Conservation (phyloP, 2,329 filamentous ascomycete species). For the Aspergillus persii region DNA sequence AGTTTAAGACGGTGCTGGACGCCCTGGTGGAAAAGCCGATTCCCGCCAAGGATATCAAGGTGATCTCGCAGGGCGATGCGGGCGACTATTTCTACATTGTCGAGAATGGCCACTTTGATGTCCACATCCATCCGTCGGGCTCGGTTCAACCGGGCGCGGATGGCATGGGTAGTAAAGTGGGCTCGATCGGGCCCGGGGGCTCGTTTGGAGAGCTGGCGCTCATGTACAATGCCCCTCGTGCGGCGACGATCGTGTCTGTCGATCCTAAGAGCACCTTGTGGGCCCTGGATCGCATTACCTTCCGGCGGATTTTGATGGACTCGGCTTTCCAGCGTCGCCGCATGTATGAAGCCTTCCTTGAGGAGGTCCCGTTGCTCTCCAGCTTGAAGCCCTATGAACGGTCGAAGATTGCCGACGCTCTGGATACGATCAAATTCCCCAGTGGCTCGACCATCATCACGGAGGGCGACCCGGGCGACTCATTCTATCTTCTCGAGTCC, state of each 20-base stretch:
- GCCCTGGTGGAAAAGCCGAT: constrained; percentile 94
- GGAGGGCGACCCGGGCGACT: constrained; percentile 86
- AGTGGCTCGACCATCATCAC: constrained; percentile 79
- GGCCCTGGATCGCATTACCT: constrained; percentile 93
- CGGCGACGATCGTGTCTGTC: constrained; percentile 85
- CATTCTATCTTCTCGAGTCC: constrained; percentile 86
- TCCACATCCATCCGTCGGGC: constrained; percentile 80
- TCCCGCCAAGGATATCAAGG: constrained; percentile 83
- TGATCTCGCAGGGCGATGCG: constrained; percentile 92
- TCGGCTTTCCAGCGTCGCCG: constrained; percentile 92
- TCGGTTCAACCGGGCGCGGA: constrained; percentile 74
- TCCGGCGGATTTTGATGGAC: constrained; percentile 97
- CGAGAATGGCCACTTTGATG: constrained; percentile 84
- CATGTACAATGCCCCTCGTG: constrained; percentile 98
- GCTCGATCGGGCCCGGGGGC: constrained; percentile 78
- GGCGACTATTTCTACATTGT: constrained; percentile 98
- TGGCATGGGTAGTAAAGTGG: constrained; percentile 80
- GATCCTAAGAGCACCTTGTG: constrained; percentile 79
- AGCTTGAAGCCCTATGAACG: constrained; percentile 88
- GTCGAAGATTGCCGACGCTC: constrained; percentile 93
- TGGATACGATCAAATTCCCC: constrained; percentile 85
- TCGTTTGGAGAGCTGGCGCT: constrained; percentile 95
- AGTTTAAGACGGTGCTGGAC: constrained; percentile 79
- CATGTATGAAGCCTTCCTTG: constrained; percentile 96
- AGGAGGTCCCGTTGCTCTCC: constrained; percentile 83